Evolutionary conservation across 208 protist species (phyloP), one percentile per base, ranked within the genome.

Genomic region (Trypanosoma congolense): DNA sequence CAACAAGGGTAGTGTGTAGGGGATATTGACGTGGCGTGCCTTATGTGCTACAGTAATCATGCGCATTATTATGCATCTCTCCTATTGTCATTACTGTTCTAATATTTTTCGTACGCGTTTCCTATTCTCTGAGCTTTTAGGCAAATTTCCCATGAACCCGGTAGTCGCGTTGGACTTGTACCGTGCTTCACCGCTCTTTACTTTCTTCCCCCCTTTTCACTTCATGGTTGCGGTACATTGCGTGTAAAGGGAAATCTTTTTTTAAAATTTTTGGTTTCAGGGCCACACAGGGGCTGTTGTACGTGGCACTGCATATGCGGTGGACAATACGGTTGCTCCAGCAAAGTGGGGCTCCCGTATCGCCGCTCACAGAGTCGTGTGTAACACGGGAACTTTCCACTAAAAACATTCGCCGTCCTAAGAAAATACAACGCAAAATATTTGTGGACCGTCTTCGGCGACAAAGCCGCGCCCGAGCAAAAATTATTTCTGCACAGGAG

Each of bases 401-500:
- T 16, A 77, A 82, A n/a, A 63, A 76, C 42, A 48, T 81, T 2
- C 77, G 81, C 24, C 53, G 62, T 30, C 70, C 81, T 9, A 57
- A 56, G 24, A 66, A 62, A n/a, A 50, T 70, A n/a, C 26, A 24
- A 3, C 48, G 56, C 18, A 41, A 78, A 46, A 53, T 75, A 26
- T 42, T 28, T 14, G 49, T 68, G 25, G 74, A 90, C 8, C 78
- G 80, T 10, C 25, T 70, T 8, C 68, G 71, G 31, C 72, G 77
- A 31, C 76, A 68, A 5, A 56, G 55, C 0, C 59, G 58, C 12
- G 64, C 58, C 10, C 70, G 85, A 8, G 70, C 50, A 8, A 62
- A 65, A 21, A 61, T 82, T 44, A 71, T 89, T 33, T 56, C 65
- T 1, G 75, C 59, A 9, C 88, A 85, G 43, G 67, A 63, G 29